These are phyloP conservation scores for Borovskyia barvae DNA, from an alignment of 208 protist species.

Conservation along the genomic window DNA sequence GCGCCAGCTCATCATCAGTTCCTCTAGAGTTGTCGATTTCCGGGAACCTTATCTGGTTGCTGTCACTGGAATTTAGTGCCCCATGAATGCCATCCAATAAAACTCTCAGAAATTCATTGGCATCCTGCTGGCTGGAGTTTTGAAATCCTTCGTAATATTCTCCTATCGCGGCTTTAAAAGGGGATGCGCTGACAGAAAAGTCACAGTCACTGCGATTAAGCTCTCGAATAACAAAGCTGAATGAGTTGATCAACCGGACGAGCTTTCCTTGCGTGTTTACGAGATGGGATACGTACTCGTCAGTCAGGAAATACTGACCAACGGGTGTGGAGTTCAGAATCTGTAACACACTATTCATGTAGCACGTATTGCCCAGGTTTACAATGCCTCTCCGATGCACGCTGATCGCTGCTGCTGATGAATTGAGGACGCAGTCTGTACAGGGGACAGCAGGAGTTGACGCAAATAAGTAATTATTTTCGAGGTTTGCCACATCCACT, in stretches of 20 bases:
- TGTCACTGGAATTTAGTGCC: slow-evolving; percentile 78
- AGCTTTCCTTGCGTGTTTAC: slow-evolving; percentile 31
- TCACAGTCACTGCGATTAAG: slow-evolving; percentile 49
- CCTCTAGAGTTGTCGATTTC: slow-evolving; percentile 78
- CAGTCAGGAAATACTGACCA: slow-evolving; percentile 85
- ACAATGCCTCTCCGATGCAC: slow-evolving; percentile 67
- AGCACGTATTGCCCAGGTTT: slow-evolving; percentile 93
- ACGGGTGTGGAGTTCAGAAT: slow-evolving; percentile 81
- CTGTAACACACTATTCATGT: slow-evolving; percentile 91
- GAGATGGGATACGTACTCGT: slow-evolving; percentile 59
- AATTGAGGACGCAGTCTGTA: slow-evolving; percentile 33
- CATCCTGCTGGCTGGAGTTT: slow-evolving; percentile 86
- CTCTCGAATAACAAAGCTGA: slow-evolving; percentile 80
- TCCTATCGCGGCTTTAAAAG: slow-evolving; percentile 80
- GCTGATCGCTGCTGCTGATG: slow-evolving; percentile 7
- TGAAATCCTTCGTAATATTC: slow-evolving; percentile 67
- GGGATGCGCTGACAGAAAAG: slow-evolving; percentile 69
- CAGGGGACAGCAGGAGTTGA: too few relatives aligned
- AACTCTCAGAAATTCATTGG: slow-evolving; percentile 91
- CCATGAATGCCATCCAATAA: slow-evolving; percentile 92
- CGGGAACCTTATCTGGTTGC: slow-evolving; percentile 14
- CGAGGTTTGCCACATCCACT: background rate
- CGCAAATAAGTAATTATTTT: slow-evolving; percentile 24
- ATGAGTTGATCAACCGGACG: slow-evolving; percentile 49
- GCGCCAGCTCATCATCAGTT: slow-evolving; percentile 72